Evolutionary conservation across 441 rosid species (phyloP), one percentile per base, ranked within the genome.

Genomic region (Pelargonium citronellum): DNA sequence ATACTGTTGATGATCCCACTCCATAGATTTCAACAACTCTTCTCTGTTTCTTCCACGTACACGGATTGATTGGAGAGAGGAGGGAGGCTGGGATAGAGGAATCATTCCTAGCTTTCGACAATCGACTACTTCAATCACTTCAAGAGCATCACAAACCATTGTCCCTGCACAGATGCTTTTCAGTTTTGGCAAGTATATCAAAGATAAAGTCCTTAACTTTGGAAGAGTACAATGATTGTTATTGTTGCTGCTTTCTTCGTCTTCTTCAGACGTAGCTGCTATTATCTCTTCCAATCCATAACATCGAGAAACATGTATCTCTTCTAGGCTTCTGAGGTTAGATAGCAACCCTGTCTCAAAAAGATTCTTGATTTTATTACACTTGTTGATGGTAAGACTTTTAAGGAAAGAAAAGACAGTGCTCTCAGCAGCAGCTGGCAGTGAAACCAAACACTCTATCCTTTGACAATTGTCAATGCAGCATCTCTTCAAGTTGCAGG

Each of bases 81-180:
- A 2, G 77, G 66, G 55, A 79, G 69, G 39, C 43, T 58, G 37
- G 17, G 13, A 27, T 7, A 76, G 0, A 20, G 76, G 74, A 2
- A 80, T 53, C 57, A 75, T 66, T 70, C 66, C 66, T 17, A 80
- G 71, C 47, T 77, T 46, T 20, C 22, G 27, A 46, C 80, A 77
- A 10, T 15, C 1, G 0, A 0, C 1, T 1, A 77, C 34, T 0
- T 2, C 0, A 8, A 79, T 68, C 3, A 5, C 0, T 10, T 17
- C 7, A 0, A 78, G 63, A 67, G 73, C 74, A 43, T 62, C 63
- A 24, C 75, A 63, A 10, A 20, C 5, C 5, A 43, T 1, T 5
- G 47, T 43, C 47, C 61, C 20, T 61, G 17, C 15, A 13, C 77
- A 75, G n/a, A 76, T 73, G 67, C 69, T 67, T 49, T 69, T 4